Conservation (phyloP, 176 grass and related monocot species). For the Neostapfia colusana region DNA sequence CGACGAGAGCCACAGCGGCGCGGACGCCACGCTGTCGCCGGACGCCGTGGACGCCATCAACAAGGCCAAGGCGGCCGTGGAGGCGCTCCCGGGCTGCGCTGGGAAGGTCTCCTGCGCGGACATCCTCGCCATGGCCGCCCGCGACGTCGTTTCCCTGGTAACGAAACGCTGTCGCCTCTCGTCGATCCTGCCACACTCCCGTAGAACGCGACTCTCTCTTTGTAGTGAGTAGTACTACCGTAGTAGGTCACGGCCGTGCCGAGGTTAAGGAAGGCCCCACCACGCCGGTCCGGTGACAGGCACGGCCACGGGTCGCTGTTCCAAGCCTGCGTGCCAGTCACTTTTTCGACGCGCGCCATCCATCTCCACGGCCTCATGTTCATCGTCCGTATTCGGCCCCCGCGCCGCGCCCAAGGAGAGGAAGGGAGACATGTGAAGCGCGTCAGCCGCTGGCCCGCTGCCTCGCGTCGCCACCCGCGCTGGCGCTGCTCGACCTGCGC, state of each 20-base stretch:
- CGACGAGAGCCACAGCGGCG: slow-evolving; percentile 74
- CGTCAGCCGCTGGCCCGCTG: slow-evolving; percentile 28
- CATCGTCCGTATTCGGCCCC: neutral
- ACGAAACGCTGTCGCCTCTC: neutral
- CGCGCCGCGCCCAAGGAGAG: neutral
- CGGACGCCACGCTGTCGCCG: slow-evolving; percentile 72
- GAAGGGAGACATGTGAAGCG: slow-evolving; percentile 23
- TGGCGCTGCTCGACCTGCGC: too few relatives aligned
- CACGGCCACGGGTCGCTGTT: slow-evolving; percentile 2
- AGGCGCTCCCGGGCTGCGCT: slow-evolving; percentile 62
- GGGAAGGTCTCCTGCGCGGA: slow-evolving; percentile 88
- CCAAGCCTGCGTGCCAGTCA: slow-evolving; percentile 24
- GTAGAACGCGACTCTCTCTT: too few relatives aligned
- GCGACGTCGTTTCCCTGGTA: slow-evolving; percentile 84
- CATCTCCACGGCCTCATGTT: neutral
- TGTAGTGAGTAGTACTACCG: too few relatives aligned
- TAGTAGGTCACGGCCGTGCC: neutral
- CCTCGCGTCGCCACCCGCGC: neutral
- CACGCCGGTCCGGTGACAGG: neutral
- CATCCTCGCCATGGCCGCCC: slow-evolving; percentile 85
- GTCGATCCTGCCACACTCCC: neutral
- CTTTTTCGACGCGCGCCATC: slow-evolving; percentile 20
- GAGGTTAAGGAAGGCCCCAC: neutral
- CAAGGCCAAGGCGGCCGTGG: slow-evolving; percentile 72
- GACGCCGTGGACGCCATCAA: slow-evolving; percentile 79